Evolutionary conservation across 2,329 filamentous ascomycete genomes (phyloP).

Genomic region (Grosmannia huntii): DNA sequence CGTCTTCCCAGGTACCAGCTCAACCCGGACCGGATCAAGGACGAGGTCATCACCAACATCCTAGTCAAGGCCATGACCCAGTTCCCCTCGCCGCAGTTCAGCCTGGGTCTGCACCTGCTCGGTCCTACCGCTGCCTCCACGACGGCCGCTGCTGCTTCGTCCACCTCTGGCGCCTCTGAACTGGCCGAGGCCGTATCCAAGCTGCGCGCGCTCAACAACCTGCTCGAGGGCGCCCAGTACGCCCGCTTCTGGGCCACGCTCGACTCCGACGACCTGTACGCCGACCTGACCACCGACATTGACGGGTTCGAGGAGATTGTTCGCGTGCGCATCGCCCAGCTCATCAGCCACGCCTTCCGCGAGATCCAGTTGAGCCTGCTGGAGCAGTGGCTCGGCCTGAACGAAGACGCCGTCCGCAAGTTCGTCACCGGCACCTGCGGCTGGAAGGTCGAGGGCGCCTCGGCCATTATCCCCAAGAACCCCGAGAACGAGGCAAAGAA

Average conservation of each 20-base stretch:
- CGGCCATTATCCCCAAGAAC: constrained; percentile 74
- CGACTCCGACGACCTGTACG: constrained; percentile 89
- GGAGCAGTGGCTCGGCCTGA: constrained; percentile 63
- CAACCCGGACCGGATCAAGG: constrained; percentile 94
- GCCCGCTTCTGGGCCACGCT: constrained; percentile 84
- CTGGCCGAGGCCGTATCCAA: constrained; percentile 86
- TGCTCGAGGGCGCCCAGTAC: constrained; percentile 86
- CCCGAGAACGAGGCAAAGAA: constrained; percentile 97
- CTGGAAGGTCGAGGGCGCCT: constrained; percentile 62
- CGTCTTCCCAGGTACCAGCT: constrained; percentile 72
- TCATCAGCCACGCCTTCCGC: constrained; percentile 69
- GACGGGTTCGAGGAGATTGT: constrained; percentile 90
- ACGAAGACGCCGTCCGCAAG: constrained; percentile 54
- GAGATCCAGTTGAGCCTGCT: constrained; percentile 56
- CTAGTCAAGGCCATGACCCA: constrained; percentile 96
- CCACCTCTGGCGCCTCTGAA: constrained; percentile 33
- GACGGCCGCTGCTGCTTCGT: constrained; percentile 37
- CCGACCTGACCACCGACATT: constrained; percentile 89
- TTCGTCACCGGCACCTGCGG: constrained; percentile 77
- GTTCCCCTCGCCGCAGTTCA: constrained; percentile 94
- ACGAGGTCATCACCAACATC: constrained; percentile 97
- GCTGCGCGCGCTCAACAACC: constrained; percentile 68
- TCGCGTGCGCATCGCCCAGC: constrained; percentile 76
- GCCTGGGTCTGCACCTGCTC: constrained; percentile 84
- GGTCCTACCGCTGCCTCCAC: constrained; percentile 61